These are phyloP conservation scores for Straminergon stramineum DNA, from an alignment of 225 moss, liverwort and hornwort species.

Conservation along the genomic window DNA sequence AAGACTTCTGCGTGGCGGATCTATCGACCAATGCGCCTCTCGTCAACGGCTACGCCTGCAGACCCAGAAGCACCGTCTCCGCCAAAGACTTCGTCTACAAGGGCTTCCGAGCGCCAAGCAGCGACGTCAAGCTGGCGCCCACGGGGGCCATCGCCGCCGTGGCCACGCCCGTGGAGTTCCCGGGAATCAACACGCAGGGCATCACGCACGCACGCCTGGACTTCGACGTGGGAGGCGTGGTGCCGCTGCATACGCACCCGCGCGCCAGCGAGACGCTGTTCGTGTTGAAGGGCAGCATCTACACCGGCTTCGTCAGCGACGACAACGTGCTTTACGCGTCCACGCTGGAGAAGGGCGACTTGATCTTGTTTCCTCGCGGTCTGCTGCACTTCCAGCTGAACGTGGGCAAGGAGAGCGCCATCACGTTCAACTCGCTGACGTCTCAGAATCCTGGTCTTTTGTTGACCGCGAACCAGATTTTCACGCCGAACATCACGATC, in stretches of 20 bases:
- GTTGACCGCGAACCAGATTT: slow-evolving; percentile 1
- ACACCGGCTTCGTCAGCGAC: slow-evolving; percentile 11
- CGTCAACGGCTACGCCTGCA: not conserved
- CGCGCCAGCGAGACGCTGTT: slow-evolving; percentile 8
- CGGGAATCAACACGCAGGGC: slow-evolving; percentile 4
- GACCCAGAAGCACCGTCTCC: not conserved
- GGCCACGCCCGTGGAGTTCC: not conserved
- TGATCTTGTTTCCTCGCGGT: not conserved
- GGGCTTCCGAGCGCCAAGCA: not conserved
- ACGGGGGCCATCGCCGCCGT: not conserved
- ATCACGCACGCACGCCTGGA: not conserved
- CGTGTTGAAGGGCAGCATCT: not conserved
- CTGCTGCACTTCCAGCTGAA: slow-evolving; percentile 12
- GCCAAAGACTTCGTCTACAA: not conserved
- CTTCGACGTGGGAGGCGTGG: not conserved
- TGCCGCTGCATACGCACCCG: not conserved
- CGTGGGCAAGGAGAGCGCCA: not conserved
- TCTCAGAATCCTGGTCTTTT: slow-evolving; percentile 9
- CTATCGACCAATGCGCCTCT: not conserved
- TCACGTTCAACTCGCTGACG: not conserved
- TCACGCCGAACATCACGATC: not conserved
- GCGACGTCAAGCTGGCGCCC: not conserved
- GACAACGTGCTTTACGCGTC: slow-evolving; percentile 5
- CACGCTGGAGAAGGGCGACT: slow-evolving; percentile 1
- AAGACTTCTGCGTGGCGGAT: not conserved